Base-by-base conservation (phyloP, 2,329 filamentous ascomycete genomes). In the Cylindrodendrum hubeiense region DNA sequence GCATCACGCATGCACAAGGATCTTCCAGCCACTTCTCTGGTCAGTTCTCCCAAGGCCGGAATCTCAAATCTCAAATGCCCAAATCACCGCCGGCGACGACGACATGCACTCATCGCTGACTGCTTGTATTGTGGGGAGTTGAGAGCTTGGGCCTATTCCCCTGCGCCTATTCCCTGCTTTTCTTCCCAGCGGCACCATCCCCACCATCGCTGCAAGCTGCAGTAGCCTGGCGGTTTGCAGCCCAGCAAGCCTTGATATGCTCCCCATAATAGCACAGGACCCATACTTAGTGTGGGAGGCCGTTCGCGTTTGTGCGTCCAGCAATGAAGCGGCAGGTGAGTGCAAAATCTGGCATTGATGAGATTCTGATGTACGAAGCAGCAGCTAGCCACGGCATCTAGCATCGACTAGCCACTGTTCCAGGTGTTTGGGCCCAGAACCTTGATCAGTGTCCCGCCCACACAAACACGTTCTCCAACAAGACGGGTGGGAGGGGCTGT, bases 241-340 rank as follows among this genome's bases (percentile, higher is more conserved):
- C 39, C 43, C 39, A 28, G 43, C 34, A 39, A 55, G 56, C 62
- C 43, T 41, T 33, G 19, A 53, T 21, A 28, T 43, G 56, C 56
- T 60, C 37, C 56, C 61, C 55, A 59, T 59, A 51, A 64, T 64
- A 64, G 62, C 56, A 65, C 37, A 49, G 51, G 54, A 39, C 53
- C 63, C 37, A 49, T 47, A 41, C 44, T 37, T 63, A 44, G 50
- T 28, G 43, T 47, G 49, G 63, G 63, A 66, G 63, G 63, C 63
- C 63, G 63, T 66, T 66, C 63, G 59, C 59, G 24, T 64, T 43
- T 59, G 59, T 64, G 54, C 61, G 43, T 50, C 26, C 33, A 22
- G 10, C 15, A 54, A 39, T 22, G 19, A 26, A 64, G n/a, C 47
- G 43, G 41, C 50, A 54, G 55, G 55, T 5, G 49, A 60, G 21